A percentile compares a stretch with the other conserved stretches of the same genome.
Conservation (phyloP, 225 moss, liverwort and hornwort species). For the Anthoceros angustus region DNA sequence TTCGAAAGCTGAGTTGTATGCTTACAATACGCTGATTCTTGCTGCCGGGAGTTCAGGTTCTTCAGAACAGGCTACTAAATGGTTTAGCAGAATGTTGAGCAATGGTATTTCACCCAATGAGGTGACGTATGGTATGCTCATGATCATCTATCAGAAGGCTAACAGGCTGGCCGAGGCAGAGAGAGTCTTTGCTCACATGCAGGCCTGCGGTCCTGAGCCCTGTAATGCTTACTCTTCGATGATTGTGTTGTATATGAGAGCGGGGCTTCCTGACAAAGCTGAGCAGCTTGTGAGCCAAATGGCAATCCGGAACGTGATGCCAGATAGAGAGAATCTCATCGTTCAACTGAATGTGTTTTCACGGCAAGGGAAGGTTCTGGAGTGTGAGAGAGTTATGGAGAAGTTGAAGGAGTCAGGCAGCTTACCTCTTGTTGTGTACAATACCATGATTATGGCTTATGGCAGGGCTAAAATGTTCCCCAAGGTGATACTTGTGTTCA, state of each 20-base stretch:
- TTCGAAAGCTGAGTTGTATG: constrained; percentile 33
- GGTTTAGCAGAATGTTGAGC: constrained; percentile 26
- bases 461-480: constrained; percentile 71
- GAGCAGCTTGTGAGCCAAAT: constrained; percentile 68
- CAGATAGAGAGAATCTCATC: constrained; percentile 66
- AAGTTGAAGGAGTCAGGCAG: constrained; percentile 41
- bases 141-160: constrained; percentile 29
- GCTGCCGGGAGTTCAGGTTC: constrained; percentile 39
- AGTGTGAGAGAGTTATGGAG: constrained; percentile 44
- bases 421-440: constrained; percentile 45
- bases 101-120: constrained; percentile 26
- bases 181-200: constrained; percentile 27
- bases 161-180: constrained; percentile 27
- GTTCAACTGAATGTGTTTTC: constrained; percentile 72
- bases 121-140: constrained; percentile 31
- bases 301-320: constrained; percentile 31
- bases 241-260: constrained; percentile 59
- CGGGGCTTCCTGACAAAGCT: constrained; percentile 47
- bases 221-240: constrained; percentile 57
- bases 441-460: constrained; percentile 77
- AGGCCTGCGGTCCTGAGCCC: constrained; percentile 30
- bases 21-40: constrained; percentile 45
- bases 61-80: constrained; percentile 20
- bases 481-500: constrained; percentile 34
- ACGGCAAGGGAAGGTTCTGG: constrained; percentile 71